phyloP scores from a whole-genome alignment of 2,329 filamentous ascomycete genomes.

The Colletotrichum sp. region DNA sequence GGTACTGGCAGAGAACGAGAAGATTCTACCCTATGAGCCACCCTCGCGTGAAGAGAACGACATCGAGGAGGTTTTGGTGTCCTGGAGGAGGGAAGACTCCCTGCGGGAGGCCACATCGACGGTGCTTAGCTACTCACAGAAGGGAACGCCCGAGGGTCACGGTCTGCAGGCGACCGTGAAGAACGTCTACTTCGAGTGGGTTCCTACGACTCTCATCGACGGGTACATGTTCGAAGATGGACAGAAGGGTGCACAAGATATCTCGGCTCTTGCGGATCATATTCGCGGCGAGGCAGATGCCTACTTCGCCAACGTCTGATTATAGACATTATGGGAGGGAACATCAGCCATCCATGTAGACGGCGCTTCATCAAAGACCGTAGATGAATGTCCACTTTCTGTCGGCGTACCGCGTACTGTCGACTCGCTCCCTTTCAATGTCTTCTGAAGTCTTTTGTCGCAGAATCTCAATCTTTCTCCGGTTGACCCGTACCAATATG shows the following conservation, averaged over 20 bases:
- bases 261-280: slow-evolving; percentile 41
- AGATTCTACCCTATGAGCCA: slow-evolving; percentile 53
- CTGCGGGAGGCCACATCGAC: neutral
- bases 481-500: slow-evolving; percentile 29
- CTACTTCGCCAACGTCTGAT: slow-evolving; percentile 47
- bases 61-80: slow-evolving; percentile 49
- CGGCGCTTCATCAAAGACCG: slow-evolving; percentile 24
- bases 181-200: slow-evolving; percentile 68
- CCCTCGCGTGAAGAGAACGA: slow-evolving; percentile 53
- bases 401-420: slow-evolving; percentile 28
- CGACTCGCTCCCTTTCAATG: slow-evolving; percentile 24
- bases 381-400: slow-evolving; percentile 33
- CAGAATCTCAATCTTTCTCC: slow-evolving; percentile 21
- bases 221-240: slow-evolving; percentile 61
- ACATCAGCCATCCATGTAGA: neutral
- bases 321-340: neutral
- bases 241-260: slow-evolving; percentile 40
- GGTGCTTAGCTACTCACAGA: slow-evolving; percentile 17
- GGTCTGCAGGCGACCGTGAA: slow-evolving; percentile 31
- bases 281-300: slow-evolving; percentile 39
- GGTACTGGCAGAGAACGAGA: slow-evolving; percentile 65
- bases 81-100: slow-evolving; percentile 42
- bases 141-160: neutral
- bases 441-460: slow-evolving; percentile 26
- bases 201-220: slow-evolving; percentile 54